Conservation (phyloP, 2,329 filamentous ascomycete genomes). For the Paramyrothecium sp. region DNA sequence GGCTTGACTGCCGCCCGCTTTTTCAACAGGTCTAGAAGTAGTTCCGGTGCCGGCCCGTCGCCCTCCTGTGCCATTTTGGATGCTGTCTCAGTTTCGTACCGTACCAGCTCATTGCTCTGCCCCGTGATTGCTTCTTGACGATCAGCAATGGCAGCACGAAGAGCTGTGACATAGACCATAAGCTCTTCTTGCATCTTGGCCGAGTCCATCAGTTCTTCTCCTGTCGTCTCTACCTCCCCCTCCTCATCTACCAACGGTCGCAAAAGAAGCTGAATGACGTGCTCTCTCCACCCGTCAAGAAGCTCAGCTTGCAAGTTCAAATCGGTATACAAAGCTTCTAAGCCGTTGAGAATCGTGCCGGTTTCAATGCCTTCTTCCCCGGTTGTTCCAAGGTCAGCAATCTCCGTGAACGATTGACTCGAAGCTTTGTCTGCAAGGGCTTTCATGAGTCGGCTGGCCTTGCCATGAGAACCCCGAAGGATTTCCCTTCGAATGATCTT, state of each 20-base stretch:
- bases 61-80: conserved; percentile 58
- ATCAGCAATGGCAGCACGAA: conserved; percentile 76
- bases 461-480: conserved; percentile 50
- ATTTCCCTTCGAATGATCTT: conserved; percentile 78
- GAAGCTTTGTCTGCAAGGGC: conserved; percentile 53
- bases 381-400: conserved; percentile 56
- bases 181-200: conserved; percentile 86
- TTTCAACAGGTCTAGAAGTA: conserved; percentile 50
- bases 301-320: conserved; percentile 72
- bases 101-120: conserved; percentile 70
- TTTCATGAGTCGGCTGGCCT: conserved; percentile 53
- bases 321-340: conserved; percentile 62
- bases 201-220: conserved; percentile 87
- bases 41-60: conserved; percentile 70
- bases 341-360: conserved; percentile 60
- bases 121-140: conserved; percentile 76
- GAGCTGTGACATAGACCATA: conserved; percentile 78
- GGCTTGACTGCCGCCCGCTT: conserved; percentile 48
- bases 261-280: conserved; percentile 69
- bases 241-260: conserved; percentile 83
- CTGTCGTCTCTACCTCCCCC: conserved; percentile 68
- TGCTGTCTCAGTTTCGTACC: conserved; percentile 67
- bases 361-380: conserved; percentile 70
- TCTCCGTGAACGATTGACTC: conserved; percentile 56
- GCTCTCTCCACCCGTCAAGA: conserved; percentile 72